Percentiles rank a stretch among this genome's conserved stretches.
These are phyloP conservation scores for Pyracantha coccinea DNA, from an alignment of 331 rosid genomes.

Conservation along the genomic window DNA sequence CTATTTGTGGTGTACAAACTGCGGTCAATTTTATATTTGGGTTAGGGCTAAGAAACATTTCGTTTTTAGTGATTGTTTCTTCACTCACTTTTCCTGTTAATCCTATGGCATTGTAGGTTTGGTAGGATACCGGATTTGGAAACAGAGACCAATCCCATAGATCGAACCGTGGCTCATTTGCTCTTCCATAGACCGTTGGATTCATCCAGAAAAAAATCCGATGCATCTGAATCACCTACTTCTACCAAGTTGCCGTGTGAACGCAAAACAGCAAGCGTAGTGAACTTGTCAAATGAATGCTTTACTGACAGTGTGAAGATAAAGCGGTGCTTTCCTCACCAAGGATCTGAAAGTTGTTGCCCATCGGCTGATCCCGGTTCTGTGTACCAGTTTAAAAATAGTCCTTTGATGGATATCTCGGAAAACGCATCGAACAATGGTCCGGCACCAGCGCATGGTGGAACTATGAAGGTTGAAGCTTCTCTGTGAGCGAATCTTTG, in stretches of 20 bases:
- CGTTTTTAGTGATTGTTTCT: background rate
- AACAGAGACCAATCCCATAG: conserved; percentile 83
- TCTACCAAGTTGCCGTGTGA: conserved; percentile 35
- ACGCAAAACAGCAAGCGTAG: conserved; percentile 21
- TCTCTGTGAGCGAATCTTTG: conserved; percentile 36
- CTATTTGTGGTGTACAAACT: background rate
- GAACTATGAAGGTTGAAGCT: conserved; percentile 40
- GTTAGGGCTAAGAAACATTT: background rate
- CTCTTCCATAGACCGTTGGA: conserved; percentile 76
- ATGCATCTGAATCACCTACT: conserved; percentile 37
- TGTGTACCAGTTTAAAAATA: conserved; percentile 28
- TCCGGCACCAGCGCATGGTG: conserved; percentile 24
- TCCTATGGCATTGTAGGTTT: conserved; percentile 30
- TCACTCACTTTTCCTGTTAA: conserved; percentile 4
- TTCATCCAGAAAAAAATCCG: conserved; percentile 35
- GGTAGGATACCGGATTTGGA: conserved; percentile 47
- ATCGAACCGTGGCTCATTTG: conserved; percentile 83
- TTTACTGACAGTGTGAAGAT: conserved; percentile 28
- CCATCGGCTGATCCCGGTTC: conserved; percentile 26
- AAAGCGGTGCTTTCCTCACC: conserved; percentile 27
- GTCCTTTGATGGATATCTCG: conserved; percentile 43
- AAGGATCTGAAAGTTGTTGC: conserved; percentile 30
- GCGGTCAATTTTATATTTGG: background rate
- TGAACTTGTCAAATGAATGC: conserved; percentile 25
- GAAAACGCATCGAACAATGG: conserved; percentile 43